Conservation (phyloP, 1,284 basidiomycete genomes). For the Anthracocystis setariae region DNA sequence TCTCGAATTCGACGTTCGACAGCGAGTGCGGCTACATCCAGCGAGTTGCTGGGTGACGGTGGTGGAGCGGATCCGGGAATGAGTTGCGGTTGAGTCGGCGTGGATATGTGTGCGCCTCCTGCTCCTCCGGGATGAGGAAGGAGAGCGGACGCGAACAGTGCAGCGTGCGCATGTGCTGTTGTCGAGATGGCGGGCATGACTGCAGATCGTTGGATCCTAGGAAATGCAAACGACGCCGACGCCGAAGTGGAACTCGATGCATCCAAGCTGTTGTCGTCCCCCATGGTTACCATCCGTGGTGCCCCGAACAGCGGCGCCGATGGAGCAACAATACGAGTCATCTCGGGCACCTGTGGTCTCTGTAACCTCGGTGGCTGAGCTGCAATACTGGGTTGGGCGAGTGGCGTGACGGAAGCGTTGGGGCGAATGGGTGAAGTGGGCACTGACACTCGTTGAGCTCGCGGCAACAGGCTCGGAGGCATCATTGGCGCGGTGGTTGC, state of each 20-base stretch:
- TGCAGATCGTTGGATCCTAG: not conserved
- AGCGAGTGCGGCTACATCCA: slow-evolving; percentile 23
- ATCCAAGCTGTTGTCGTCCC: not conserved
- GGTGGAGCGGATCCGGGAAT: not conserved
- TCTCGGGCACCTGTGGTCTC: not conserved
- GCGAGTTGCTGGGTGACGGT: not conserved
- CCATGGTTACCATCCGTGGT: no score
- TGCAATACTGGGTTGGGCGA: no score
- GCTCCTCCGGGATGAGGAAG: no score
- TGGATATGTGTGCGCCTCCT: no score
- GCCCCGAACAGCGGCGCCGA: no score
- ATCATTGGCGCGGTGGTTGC: no score
- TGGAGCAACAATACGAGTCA: no score
- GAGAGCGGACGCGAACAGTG: not conserved
- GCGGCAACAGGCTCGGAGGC: no score
- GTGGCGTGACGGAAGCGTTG: no score
- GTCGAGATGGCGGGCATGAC: not conserved
- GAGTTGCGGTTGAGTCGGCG: no score
- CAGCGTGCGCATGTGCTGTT: not conserved
- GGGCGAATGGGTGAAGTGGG: no score
- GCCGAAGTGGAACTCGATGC: not conserved
- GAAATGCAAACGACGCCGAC: not conserved
- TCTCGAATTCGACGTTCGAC: slow-evolving; percentile 18
- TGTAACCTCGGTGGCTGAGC: not conserved
- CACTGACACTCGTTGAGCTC: no score